Percentiles rank a stretch among this genome's conserved stretches.
Conservation (phyloP, 2,329 filamentous ascomycete genomes). For the Ploettnerulaceae sp. region DNA sequence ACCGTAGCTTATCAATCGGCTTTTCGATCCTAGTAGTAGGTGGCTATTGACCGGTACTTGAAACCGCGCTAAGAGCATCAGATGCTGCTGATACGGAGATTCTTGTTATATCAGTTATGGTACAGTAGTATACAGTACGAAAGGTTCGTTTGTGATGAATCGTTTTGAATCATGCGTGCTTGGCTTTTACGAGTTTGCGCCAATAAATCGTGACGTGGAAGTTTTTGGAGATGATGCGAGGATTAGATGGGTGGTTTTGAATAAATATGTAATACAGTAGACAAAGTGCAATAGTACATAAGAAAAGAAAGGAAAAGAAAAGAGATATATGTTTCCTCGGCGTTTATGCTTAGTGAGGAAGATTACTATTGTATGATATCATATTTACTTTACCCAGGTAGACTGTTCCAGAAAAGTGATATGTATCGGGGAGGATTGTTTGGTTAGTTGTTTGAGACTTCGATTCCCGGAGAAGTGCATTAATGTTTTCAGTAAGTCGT, state of each 20-base stretch:
- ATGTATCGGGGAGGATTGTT: neutral
- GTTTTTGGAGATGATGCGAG: neutral
- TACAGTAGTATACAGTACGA: too few species aligned
- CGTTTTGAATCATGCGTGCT: neutral
- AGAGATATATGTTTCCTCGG: conserved; percentile 4
- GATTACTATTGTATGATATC: conserved; percentile 12
- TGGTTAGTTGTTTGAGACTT: neutral
- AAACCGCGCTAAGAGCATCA: too few species aligned
- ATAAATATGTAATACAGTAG: neutral
- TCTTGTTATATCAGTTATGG: too few species aligned
- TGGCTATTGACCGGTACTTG: too few species aligned
- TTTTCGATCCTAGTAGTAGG: too few species aligned
- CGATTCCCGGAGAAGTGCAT: too few species aligned
- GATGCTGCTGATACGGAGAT: too few species aligned
- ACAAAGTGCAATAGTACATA: conserved; percentile 18
- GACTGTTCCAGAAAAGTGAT: neutral
- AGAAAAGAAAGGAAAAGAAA: conserved; percentile 3
- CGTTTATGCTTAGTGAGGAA: conserved; percentile 7
- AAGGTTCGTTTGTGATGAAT: conserved; percentile 2
- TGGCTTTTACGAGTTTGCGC: neutral
- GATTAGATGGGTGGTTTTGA: conserved; percentile 6
- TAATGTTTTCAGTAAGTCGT: too few species aligned
- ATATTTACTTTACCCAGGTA: too few species aligned
- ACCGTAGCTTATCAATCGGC: too few species aligned
- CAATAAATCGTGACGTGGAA: neutral